Conservation (phyloP, 345 rosid genomes). For the Isatis tinctoria region DNA sequence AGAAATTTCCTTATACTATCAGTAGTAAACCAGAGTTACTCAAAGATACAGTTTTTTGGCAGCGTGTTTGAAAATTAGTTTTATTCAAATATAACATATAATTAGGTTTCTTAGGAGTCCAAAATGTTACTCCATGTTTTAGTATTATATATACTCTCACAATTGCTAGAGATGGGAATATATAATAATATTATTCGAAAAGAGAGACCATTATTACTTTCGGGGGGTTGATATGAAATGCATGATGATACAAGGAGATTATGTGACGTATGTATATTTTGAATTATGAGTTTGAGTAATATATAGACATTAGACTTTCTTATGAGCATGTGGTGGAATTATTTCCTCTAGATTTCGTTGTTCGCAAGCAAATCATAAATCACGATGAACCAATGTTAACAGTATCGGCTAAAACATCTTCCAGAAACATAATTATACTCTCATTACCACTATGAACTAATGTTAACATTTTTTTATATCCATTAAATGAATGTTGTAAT, state of each 20-base stretch:
- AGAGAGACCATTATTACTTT: slow-evolving; percentile 18
- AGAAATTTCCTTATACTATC: too few species aligned
- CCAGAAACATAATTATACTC: neutral
- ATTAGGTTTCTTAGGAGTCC: neutral
- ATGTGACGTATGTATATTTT: neutral
- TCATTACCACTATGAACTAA: neutral
- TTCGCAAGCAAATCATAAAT: slow-evolving; percentile 19
- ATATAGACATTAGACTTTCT: neutral
- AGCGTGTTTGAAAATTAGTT: neutral
- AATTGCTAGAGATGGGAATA: neutral
- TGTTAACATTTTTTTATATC: neutral
- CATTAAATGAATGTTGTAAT: neutral
- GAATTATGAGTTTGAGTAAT: slow-evolving; percentile 7
- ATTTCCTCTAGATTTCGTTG: slow-evolving; percentile 20
- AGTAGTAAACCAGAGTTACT: too few species aligned
- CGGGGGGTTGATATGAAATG: slow-evolving; percentile 16
- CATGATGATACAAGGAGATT: slow-evolving; percentile 20
- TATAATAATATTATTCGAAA: slow-evolving; percentile 7
- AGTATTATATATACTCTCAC: neutral
- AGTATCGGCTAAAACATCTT: neutral
- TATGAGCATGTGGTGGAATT: slow-evolving; percentile 27
- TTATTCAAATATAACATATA: neutral
- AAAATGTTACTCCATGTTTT: slow-evolving; percentile 2
- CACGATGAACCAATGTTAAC: neutral
- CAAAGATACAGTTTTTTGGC: neutral